A percentile compares a stretch with the other conserved stretches of the same genome.
phyloP scores from a whole-genome alignment of 2,329 filamentous ascomycete genomes.

The Niveomyces coronatus region DNA sequence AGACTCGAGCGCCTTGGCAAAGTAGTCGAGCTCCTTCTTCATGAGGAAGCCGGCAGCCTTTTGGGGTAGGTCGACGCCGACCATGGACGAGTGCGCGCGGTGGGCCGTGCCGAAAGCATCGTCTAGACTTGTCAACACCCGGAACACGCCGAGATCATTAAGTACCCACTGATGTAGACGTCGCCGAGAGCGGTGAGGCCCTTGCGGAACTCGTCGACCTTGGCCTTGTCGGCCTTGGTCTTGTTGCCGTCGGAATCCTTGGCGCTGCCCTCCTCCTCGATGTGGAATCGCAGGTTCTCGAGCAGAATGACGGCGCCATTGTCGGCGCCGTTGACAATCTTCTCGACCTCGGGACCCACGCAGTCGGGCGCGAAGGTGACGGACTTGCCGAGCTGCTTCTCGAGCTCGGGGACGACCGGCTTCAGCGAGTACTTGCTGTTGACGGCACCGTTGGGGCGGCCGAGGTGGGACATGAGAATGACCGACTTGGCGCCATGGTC shows the following conservation, averaged over 20 bases:
- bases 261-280: slow-evolving; percentile 93
- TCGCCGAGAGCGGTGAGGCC: slow-evolving; percentile 90
- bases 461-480: slow-evolving; percentile 96
- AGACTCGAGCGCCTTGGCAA: slow-evolving; percentile 88
- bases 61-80: slow-evolving; percentile 88
- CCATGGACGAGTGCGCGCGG: slow-evolving; percentile 98
- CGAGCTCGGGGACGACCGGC: slow-evolving; percentile 82
- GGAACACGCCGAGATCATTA: not conserved
- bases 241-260: slow-evolving; percentile 95
- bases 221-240: slow-evolving; percentile 89
- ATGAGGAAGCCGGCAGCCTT: slow-evolving; percentile 97
- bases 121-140: slow-evolving; percentile 40
- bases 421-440: slow-evolving; percentile 93
- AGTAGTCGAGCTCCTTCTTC: slow-evolving; percentile 99
- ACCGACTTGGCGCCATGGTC: slow-evolving; percentile 87
- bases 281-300: slow-evolving; percentile 97
- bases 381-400: slow-evolving; percentile 76
- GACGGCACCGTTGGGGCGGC: slow-evolving; percentile 80
- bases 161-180: slow-evolving; percentile 78
- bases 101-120: slow-evolving; percentile 98
- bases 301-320: slow-evolving; percentile 79
- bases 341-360: slow-evolving; percentile 83
- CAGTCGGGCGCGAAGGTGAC: slow-evolving; percentile 87
- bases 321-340: slow-evolving; percentile 71
- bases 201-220: slow-evolving; percentile 90